A percentile compares a stretch with the other conserved stretches of the same genome.
Evolutionary conservation across 164 flowering plant genomes (phyloP).

Genomic region (Brasenia schreberi): DNA sequence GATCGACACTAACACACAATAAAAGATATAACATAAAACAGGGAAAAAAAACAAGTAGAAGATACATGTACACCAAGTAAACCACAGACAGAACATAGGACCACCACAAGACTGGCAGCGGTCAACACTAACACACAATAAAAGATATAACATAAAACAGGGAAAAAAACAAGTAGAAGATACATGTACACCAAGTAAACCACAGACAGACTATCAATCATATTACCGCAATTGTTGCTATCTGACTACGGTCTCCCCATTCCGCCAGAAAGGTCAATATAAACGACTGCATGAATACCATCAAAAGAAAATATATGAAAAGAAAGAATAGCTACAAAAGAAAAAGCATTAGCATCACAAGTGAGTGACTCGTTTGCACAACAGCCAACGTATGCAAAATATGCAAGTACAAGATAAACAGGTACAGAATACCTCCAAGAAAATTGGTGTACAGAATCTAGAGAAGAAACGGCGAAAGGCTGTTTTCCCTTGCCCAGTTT

Average conservation of each 20-base stretch:
- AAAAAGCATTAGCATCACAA: too few relatives aligned
- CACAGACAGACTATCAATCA: neutral
- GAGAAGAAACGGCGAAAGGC: slow-evolving; percentile 67
- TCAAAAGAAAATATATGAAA: neutral
- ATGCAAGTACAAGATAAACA: too few relatives aligned
- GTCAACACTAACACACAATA: neutral
- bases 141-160: neutral
- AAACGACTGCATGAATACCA: slow-evolving; percentile 57
- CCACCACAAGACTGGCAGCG: neutral
- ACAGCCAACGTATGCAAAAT: too few relatives aligned
- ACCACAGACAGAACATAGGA: neutral
- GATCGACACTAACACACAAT: neutral
- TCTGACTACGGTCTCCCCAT: slow-evolving; percentile 99
- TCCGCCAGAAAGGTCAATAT: slow-evolving; percentile 90
- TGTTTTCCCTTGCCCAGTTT: slow-evolving; percentile 82
- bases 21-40: neutral
- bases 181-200: neutral
- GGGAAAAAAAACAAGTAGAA: neutral
- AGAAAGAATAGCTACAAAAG: neutral
- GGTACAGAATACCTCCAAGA: slow-evolving; percentile 56
- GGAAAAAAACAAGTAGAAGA: neutral
- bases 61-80: neutral
- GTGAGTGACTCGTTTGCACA: too few relatives aligned
- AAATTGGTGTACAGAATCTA: slow-evolving; percentile 93
- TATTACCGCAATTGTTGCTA: slow-evolving; percentile 98